phyloP scores from a whole-genome alignment of 495 filamentous ascomycete genomes.

The Xylaria intraflava region DNA sequence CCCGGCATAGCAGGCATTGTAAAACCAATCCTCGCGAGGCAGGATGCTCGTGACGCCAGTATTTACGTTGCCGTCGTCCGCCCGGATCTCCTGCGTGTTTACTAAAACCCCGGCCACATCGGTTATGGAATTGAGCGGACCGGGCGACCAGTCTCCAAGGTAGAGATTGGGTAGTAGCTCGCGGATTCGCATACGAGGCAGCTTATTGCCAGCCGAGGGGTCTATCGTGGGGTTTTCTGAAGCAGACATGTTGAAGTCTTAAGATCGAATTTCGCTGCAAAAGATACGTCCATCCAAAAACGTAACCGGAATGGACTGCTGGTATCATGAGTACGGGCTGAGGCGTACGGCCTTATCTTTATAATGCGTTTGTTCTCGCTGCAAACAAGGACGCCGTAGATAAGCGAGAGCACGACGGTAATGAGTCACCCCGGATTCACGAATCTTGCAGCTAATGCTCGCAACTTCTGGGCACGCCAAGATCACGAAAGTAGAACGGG shows the following conservation, averaged over 20 bases:
- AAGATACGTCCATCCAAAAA: not conserved
- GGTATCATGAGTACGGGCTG: not conserved
- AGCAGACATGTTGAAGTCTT: constrained; percentile 11
- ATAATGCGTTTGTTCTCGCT: no score
- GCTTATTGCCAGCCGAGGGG: not conserved
- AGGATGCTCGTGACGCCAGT: constrained; percentile 49
- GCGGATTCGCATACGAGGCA: constrained; percentile 31
- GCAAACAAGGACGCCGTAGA: no score
- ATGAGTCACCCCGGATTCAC: constrained; percentile 3
- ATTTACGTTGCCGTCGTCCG: constrained; percentile 31
- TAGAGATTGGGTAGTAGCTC: constrained; percentile 36
- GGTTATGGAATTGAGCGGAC: constrained; percentile 43
- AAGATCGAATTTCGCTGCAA: not conserved
- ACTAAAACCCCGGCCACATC: constrained; percentile 45
- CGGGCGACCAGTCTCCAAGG: constrained; percentile 32
- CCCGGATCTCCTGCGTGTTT: constrained; percentile 40
- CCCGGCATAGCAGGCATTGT: constrained; percentile 43
- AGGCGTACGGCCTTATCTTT: not conserved
- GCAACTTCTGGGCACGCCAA: not conserved
- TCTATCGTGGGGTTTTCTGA: no score
- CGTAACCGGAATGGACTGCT: not conserved
- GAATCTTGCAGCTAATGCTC: not conserved
- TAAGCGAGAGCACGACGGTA: not conserved
- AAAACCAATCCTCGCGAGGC: constrained; percentile 41
- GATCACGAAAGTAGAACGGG: not conserved